Evolutionary conservation across 2,329 filamentous ascomycete genomes (phyloP).

Genomic region (Scedosporium minutisporum): DNA sequence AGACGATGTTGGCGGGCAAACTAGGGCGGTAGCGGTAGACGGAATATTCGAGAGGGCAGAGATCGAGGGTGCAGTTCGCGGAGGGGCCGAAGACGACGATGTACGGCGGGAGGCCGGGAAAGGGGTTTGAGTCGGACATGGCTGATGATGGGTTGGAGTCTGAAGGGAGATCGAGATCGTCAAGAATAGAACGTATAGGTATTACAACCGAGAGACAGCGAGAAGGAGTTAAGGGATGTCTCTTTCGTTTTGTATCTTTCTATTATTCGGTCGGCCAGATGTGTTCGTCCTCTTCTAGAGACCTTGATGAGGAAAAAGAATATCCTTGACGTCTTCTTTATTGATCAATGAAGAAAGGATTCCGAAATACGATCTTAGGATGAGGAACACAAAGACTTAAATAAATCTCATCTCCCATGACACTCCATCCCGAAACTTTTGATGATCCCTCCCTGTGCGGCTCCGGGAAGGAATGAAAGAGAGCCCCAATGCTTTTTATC

Average conservation of each 20-base stretch:
- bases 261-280: no score
- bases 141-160: conserved; percentile 9
- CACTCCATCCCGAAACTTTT: background rate
- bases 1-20: conserved; percentile 41
- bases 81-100: conserved; percentile 9
- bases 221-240: no score
- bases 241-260: background rate
- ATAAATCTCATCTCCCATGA: background rate
- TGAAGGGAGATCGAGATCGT: background rate
- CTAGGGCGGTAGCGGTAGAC: conserved; percentile 45
- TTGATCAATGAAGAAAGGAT: no score
- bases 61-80: conserved; percentile 29
- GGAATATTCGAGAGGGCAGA: conserved; percentile 31
- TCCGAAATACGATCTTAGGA: no score
- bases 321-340: no score
- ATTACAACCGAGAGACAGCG: no score
- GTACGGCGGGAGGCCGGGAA: conserved; percentile 4
- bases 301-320: no score
- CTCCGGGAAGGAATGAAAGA: background rate
- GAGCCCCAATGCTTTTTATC: background rate
- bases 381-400: background rate
- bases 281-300: no score
- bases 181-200: no score
- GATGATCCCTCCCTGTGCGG: background rate
- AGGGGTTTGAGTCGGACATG: conserved; percentile 2